Evolutionary conservation across 2,329 filamentous ascomycete genomes (phyloP), one percentile per base, ranked within the genome.

Genomic region (Xylaria sp.): DNA sequence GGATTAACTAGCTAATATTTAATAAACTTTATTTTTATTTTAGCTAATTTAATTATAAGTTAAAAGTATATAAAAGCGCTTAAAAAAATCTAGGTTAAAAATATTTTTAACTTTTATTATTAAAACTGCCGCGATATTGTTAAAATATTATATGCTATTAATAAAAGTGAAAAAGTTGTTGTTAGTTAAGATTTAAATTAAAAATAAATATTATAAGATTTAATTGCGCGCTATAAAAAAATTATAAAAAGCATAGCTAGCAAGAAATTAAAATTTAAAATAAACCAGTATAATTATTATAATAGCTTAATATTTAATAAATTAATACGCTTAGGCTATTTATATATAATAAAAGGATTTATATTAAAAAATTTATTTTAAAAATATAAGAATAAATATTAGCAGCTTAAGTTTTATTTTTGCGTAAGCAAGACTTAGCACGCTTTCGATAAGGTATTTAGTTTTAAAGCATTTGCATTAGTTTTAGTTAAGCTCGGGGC

Each of bases 211-310:
- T 48, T 48, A 10, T 6, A 6, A 6, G 44, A 48, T 10, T 48
- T 48, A 10, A n/a, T 48, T 48, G 21, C 21, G 23, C 21, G 21
- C 21, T 10, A 6, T 48, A 10, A 48, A 6, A n/a, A 48, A 48
- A 48, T 48, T 48, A 48, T 48, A 10, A 10, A 48, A 10, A 48
- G 44, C 21, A 48, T 48, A 10, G 44, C 44, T 10, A 48, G n/a
- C 21, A 48, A 48, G 21, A 48, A 48, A 48, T n/a, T 48, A 48
- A 48, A 48, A 48, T 23, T n/a, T 48, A 48, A 48, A 48, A n/a
- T n/a, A 25, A 48, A 48, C 44, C 21, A n/a, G 44, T 48, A 48
- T 23, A 48, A 48, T 6, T 6, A 6, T 48, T 23, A 23, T 6
- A n/a, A 48, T 10, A 48, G 44, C 44, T 6, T 48, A 10, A 6